Evolutionary conservation across 352 stramenopile genomes (phyloP).

Genomic region (Phytophthora citricola): DNA sequence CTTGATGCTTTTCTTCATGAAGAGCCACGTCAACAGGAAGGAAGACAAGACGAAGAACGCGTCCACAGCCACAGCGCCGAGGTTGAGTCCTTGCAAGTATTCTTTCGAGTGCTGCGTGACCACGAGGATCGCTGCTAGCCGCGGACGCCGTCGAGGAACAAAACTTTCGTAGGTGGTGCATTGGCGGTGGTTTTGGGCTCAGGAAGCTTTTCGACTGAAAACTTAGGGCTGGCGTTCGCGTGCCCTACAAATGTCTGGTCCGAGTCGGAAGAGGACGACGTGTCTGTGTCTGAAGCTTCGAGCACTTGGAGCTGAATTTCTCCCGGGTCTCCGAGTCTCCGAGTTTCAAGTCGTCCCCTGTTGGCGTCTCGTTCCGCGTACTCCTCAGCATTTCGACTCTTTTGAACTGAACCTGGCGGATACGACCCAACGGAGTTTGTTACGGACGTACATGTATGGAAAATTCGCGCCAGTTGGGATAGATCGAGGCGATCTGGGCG

Average conservation of each 20-base stretch:
- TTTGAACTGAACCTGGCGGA: constrained; percentile 11
- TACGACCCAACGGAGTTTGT: not conserved
- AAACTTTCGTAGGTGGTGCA: constrained; percentile 25
- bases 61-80: constrained; percentile 46
- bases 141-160: constrained; percentile 48
- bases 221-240: constrained; percentile 9
- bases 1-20: constrained; percentile 45
- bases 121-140: constrained; percentile 48
- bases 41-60: constrained; percentile 57
- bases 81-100: constrained; percentile 31
- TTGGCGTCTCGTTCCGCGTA: constrained; percentile 23
- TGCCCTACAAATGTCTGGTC: constrained; percentile 23
- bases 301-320: constrained; percentile 20
- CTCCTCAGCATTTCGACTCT: constrained; percentile 14
- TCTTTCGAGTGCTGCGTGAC: constrained; percentile 39
- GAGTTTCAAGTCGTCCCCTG: constrained; percentile 13
- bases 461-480: constrained; percentile 29
- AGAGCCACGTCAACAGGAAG: constrained; percentile 53
- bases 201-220: not conserved
- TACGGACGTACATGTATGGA: constrained; percentile 1
- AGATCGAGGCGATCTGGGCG: constrained; percentile 11
- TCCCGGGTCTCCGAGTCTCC: constrained; percentile 18
- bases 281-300: constrained; percentile 11
- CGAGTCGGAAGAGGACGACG: constrained; percentile 17
- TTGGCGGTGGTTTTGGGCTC: constrained; percentile 3